Percentiles rank a stretch among this genome's conserved stretches.
phyloP scores from a whole-genome alignment of 2,329 filamentous ascomycete genomes.

The Sporothrix variecibatus region DNA sequence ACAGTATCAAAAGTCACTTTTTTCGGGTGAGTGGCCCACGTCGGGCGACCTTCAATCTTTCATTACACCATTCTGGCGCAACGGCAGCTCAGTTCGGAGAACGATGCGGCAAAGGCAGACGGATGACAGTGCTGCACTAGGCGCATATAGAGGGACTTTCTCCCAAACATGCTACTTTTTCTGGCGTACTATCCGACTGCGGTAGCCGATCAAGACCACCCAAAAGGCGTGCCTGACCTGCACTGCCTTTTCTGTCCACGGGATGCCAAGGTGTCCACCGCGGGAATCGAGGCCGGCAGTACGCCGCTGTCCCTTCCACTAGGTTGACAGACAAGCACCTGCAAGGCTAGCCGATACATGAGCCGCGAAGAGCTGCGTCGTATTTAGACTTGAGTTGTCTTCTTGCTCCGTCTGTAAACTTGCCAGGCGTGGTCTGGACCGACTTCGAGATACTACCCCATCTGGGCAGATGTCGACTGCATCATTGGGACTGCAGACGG shows the following conservation, averaged over 20 bases:
- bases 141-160: neutral
- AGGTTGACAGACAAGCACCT: neutral
- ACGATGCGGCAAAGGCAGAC: conserved; percentile 13
- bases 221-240: neutral
- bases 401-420: neutral
- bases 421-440: neutral
- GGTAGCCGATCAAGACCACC: neutral
- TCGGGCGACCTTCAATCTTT: neutral
- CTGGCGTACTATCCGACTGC: neutral
- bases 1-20: neutral
- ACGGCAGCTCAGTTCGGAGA: neutral
- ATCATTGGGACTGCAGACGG: neutral
- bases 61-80: neutral
- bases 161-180: neutral
- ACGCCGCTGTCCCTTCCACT: neutral
- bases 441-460: neutral
- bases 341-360: neutral
- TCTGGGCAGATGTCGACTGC: neutral
- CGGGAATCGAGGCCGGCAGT: conserved; percentile 4
- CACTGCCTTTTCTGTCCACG: neutral
- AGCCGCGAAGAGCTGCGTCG: neutral
- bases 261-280: neutral
- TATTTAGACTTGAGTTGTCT: neutral
- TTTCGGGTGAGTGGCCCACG: neutral
- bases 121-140: neutral